phyloP scores from a whole-genome alignment of 441 rosid genomes.

The Brassica balearica region DNA sequence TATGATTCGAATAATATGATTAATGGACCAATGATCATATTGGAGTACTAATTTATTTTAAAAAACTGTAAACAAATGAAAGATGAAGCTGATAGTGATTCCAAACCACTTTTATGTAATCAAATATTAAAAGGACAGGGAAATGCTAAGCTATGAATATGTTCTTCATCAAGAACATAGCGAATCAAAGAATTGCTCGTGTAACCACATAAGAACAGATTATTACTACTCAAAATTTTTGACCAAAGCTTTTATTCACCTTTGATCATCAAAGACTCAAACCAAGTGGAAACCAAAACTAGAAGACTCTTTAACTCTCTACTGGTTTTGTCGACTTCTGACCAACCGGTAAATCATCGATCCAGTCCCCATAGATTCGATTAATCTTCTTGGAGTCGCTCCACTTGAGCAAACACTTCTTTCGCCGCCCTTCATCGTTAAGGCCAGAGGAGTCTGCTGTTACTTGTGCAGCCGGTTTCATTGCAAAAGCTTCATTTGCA shows the following conservation, averaged over 20 bases:
- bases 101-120: slow-evolving; percentile 23
- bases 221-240: slow-evolving; percentile 38
- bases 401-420: slow-evolving; percentile 76
- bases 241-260: slow-evolving; percentile 42
- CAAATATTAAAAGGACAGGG: slow-evolving; percentile 2
- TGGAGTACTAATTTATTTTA: not conserved
- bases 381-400: slow-evolving; percentile 86
- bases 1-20: not conserved
- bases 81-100: slow-evolving; percentile 22
- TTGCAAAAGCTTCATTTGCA: slow-evolving; percentile 51
- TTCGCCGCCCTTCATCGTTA: slow-evolving; percentile 60
- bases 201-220: slow-evolving; percentile 15
- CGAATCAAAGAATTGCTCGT: slow-evolving; percentile 40
- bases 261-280: slow-evolving; percentile 40
- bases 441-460: slow-evolving; percentile 45
- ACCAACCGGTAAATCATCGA: slow-evolving; percentile 78
- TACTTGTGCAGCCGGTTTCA: slow-evolving; percentile 36
- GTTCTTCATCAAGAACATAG: slow-evolving; percentile 25
- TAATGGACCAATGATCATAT: not conserved
- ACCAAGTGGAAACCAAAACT: slow-evolving; percentile 5
- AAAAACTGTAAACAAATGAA: not conserved
- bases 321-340: slow-evolving; percentile 60
- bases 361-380: slow-evolving; percentile 91
- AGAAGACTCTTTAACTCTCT: slow-evolving; percentile 56
- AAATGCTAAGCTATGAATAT: slow-evolving; percentile 29